Evolutionary conservation across 345 rosid genomes (phyloP), one percentile per base, ranked within the genome.

Genomic region (Trapa incisa): DNA sequence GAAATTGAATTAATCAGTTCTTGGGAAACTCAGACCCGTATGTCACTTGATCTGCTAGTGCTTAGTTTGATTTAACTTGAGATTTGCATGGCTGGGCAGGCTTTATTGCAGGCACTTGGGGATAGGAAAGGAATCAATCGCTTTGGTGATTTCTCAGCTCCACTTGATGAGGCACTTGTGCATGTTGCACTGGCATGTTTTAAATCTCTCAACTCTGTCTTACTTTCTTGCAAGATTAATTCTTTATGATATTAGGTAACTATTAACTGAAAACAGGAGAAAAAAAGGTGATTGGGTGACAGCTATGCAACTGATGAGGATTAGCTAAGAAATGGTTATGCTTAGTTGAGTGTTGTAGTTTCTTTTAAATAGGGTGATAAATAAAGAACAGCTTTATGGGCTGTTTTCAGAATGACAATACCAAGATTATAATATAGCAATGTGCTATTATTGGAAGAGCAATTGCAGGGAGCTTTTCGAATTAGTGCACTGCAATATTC

Each of bases 121-220:
- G 96, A 94, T 45, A 80, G 93, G 72, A 87, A 87, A 79, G 99
- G 96, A 67, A 91, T 94, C 65, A 78, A 87, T 63, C 86, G 96
- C n/a, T 89, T 91, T 36, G 96, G 97, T 32, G 92, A 91, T 75
- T 94, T 89, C 75, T 82, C 96, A 15, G 96, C 96, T 76, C 93
- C 99, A 60, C 96, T 89, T 61, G 99, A 91, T 77, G 97, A 91
- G 80, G 97, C 96, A 33, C 76, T 89, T 48, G 69, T 87, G 68
- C 97, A 89, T 78, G 97, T 89, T 76, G 78, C 91, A 4, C 72
- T 86, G 96, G 99, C 87, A 81, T 68, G 71, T 38, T 52, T 35
- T 58, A 58, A 16, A 58, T 32, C 37, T 58, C 32, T 32, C 63
- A 9, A 9, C 6, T 22, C 15, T 58, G 63, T 58, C 1, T 38